Evolutionary conservation across 2,329 filamentous ascomycete species (phyloP).

Genomic region (Claviceps quebecensis): DNA sequence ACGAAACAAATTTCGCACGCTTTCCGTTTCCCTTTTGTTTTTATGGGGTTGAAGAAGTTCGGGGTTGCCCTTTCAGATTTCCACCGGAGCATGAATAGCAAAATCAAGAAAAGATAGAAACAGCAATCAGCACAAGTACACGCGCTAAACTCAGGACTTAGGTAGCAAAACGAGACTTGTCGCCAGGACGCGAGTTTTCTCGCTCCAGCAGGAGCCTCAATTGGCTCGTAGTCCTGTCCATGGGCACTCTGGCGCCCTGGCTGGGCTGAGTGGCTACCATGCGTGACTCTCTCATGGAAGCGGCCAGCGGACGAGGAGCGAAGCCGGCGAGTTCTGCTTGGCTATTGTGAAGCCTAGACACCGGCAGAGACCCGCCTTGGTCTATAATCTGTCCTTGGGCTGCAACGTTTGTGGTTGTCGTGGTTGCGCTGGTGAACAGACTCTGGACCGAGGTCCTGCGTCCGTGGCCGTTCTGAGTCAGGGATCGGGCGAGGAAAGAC

Average conservation of each 20-base stretch:
- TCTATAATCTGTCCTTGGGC: slow-evolving; percentile 31
- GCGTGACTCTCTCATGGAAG: slow-evolving; percentile 20
- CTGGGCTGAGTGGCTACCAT: slow-evolving; percentile 38
- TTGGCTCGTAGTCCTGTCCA: slow-evolving; percentile 48
- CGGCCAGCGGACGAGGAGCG: slow-evolving; percentile 9
- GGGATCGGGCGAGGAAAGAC: slow-evolving; percentile 19
- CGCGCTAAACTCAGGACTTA: slow-evolving; percentile 7
- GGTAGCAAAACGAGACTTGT: slow-evolving; percentile 14
- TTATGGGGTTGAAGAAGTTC: too few species aligned
- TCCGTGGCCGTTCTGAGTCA: slow-evolving; percentile 18
- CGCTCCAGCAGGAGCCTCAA: slow-evolving; percentile 42
- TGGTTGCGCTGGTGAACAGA: slow-evolving; percentile 21
- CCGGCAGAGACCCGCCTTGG: slow-evolving; percentile 20
- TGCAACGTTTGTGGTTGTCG: slow-evolving; percentile 27
- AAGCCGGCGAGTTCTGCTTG: slow-evolving; percentile 14
- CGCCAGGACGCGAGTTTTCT: slow-evolving; percentile 26
- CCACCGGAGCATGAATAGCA: too few species aligned
- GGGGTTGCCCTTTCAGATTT: too few species aligned
- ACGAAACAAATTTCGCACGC: too few species aligned
- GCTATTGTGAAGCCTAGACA: slow-evolving; percentile 10
- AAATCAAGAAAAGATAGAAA: too few species aligned
- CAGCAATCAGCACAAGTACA: too few species aligned
- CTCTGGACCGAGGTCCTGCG: slow-evolving; percentile 11
- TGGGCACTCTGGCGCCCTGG: slow-evolving; percentile 28
- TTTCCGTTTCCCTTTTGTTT: too few species aligned